A percentile compares a stretch with the other conserved stretches of the same genome.
Conservation (phyloP, 768 basidiomycete species). For the Collybiopsis luxurians region DNA sequence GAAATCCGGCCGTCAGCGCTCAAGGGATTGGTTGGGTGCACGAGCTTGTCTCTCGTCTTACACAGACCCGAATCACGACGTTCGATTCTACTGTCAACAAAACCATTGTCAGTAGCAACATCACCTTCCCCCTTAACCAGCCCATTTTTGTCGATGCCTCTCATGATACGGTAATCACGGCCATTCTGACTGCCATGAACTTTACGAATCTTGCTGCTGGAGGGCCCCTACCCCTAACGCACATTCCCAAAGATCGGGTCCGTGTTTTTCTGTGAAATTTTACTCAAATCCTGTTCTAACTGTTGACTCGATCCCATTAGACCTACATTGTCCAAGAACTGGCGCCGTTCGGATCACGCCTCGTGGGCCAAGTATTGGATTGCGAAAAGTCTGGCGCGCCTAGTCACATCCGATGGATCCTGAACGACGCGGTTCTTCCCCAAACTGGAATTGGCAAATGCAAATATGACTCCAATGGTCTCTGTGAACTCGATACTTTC, state of each 20-base stretch:
- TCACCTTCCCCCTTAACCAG: conserved; percentile 56
- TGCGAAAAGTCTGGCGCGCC: conserved; percentile 26
- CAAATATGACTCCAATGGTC: conserved; percentile 48
- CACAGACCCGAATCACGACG: conserved; percentile 52
- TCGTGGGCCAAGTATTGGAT: conserved; percentile 46
- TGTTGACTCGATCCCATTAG: conserved; percentile 36
- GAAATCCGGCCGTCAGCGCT: conserved; percentile 60
- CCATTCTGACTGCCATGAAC: conserved; percentile 72
- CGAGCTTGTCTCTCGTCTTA: conserved; percentile 69
- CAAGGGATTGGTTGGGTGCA: conserved; percentile 68
- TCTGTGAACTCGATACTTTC: conserved; percentile 62
- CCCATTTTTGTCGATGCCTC: conserved; percentile 69
- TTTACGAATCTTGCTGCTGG: conserved; percentile 57
- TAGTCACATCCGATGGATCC: conserved; percentile 60
- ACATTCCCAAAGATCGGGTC: conserved; percentile 54
- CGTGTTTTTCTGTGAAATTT: conserved; percentile 47
- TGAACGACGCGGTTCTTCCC: conserved; percentile 75
- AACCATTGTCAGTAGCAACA: conserved; percentile 53
- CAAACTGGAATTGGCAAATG: conserved; percentile 66
- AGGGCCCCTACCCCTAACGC: conserved; percentile 62
- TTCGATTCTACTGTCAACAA: conserved; percentile 64
- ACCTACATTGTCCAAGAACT: conserved; percentile 27
- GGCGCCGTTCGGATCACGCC: conserved; percentile 32
- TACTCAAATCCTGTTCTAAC: conserved; percentile 22
- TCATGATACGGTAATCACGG: conserved; percentile 70